Evolutionary conservation across 805 yeast genomes (phyloP).

Genomic region (Suhomyces prunicola): DNA sequence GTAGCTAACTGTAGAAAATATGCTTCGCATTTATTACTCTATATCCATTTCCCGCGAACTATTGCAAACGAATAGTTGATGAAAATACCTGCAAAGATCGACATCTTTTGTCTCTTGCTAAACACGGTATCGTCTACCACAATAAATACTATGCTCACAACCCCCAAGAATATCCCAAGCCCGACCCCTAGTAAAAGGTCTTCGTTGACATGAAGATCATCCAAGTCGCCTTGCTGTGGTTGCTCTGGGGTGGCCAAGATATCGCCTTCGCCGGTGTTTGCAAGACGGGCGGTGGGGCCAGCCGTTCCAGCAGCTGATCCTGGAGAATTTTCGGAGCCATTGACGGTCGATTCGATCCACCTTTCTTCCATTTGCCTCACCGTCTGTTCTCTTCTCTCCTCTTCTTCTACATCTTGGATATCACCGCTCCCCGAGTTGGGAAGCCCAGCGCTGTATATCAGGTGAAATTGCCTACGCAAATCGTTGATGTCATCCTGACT

Average conservation of each 20-base stretch:
- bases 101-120: conserved; percentile 60
- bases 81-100: conserved; percentile 67
- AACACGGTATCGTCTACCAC: conserved; percentile 59
- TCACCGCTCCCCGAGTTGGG: conserved; percentile 14
- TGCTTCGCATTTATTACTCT: not conserved
- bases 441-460: conserved; percentile 53
- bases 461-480: conserved; percentile 69
- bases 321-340: conserved; percentile 41
- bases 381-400: conserved; percentile 36
- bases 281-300: not conserved
- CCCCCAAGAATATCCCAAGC: conserved; percentile 75
- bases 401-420: conserved; percentile 40
- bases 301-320: conserved; percentile 5
- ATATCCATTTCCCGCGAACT: conserved; percentile 46
- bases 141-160: conserved; percentile 58
- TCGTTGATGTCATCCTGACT: conserved; percentile 71
- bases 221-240: conserved; percentile 23
- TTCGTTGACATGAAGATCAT: conserved; percentile 44
- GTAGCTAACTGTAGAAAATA: not conserved
- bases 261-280: conserved; percentile 1
- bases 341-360: conserved; percentile 81
- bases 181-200: conserved; percentile 69
- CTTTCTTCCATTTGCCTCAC: conserved; percentile 73
- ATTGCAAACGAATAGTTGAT: conserved; percentile 68
- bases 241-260: not conserved